Evolutionary conservation across 2,329 filamentous ascomycete species (phyloP).

Genomic region (Colletotrichum acutatum): DNA sequence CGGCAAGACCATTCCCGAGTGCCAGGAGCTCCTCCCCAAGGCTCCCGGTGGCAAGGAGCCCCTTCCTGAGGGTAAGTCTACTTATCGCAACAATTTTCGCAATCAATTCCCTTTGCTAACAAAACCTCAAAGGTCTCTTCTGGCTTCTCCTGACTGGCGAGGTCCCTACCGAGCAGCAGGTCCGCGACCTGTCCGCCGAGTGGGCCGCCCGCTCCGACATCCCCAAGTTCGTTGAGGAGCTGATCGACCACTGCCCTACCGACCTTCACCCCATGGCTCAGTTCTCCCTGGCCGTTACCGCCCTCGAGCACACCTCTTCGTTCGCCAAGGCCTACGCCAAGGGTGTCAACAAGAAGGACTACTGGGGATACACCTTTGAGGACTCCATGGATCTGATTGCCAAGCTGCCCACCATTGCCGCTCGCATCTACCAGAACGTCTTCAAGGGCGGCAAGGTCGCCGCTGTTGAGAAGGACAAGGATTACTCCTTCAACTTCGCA

Average conservation of each 20-base stretch:
- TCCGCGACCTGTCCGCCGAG: conserved; percentile 96
- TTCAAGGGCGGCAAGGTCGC: conserved; percentile 99
- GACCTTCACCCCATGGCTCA: conserved; percentile 99
- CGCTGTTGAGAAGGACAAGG: conserved; percentile 96
- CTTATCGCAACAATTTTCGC: background rate
- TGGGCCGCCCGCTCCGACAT: conserved; percentile 98
- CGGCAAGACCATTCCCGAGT: conserved; percentile 99
- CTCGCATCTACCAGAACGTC: conserved; percentile 99
- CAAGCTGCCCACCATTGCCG: conserved; percentile 97
- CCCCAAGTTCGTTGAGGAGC: conserved; percentile 98
- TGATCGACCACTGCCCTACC: conserved; percentile 99
- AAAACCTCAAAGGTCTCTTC: conserved; percentile 79
- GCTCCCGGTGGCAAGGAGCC: conserved; percentile 96
- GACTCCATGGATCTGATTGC: conserved; percentile 99
- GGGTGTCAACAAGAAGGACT: conserved; percentile 99
- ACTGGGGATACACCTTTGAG: conserved; percentile 99
- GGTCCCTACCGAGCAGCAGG: conserved; percentile 97
- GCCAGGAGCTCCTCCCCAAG: conserved; percentile 97
- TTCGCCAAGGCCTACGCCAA: conserved; percentile 99
- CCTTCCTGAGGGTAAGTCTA: conserved; percentile 82
- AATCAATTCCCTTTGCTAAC: background rate
- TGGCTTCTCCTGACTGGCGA: conserved; percentile 99
- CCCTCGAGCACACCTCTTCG: conserved; percentile 96
- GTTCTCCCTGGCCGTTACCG: conserved; percentile 97
- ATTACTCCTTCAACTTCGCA: conserved; percentile 99